Conservation (phyloP, 2,329 filamentous ascomycete species). For the Cadophora gregata region DNA sequence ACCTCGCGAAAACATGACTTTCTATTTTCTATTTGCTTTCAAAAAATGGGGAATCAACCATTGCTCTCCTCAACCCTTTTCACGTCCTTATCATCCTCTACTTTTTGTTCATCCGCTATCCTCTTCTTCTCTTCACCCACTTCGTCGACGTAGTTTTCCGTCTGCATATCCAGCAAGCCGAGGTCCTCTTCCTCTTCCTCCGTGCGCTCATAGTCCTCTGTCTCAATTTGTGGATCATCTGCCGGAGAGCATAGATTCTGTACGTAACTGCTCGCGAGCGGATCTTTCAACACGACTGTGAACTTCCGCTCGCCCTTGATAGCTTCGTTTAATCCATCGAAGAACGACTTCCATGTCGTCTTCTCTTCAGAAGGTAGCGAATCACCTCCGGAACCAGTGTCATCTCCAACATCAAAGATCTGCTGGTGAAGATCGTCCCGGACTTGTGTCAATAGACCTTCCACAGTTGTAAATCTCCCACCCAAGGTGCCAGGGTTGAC, state of each 20-base stretch:
- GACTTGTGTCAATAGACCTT: conserved; percentile 91
- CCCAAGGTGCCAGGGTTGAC: conserved; percentile 95
- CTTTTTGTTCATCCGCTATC: conserved; percentile 29
- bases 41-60: not conserved
- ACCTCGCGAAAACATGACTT: not conserved
- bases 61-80: conserved; percentile 20
- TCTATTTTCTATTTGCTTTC: conserved; percentile 4
- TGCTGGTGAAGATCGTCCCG: conserved; percentile 86
- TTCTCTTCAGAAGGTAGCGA: conserved; percentile 72
- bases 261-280: conserved; percentile 90
- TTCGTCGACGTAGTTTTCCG: conserved; percentile 70
- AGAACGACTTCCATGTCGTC: conserved; percentile 81
- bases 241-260: conserved; percentile 83
- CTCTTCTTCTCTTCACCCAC: conserved; percentile 38
- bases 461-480: conserved; percentile 95
- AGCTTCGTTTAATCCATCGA: conserved; percentile 74
- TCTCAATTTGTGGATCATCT: conserved; percentile 78
- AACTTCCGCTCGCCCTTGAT: conserved; percentile 83
- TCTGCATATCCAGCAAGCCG: conserved; percentile 90
- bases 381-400: conserved; percentile 70
- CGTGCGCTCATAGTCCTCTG: conserved; percentile 84
- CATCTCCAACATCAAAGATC: conserved; percentile 78
- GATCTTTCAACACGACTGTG: conserved; percentile 83
- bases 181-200: conserved; percentile 93
- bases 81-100: conserved; percentile 15